phyloP scores from a whole-genome alignment of 345 rosid species.

The Trapa bicornis region DNA sequence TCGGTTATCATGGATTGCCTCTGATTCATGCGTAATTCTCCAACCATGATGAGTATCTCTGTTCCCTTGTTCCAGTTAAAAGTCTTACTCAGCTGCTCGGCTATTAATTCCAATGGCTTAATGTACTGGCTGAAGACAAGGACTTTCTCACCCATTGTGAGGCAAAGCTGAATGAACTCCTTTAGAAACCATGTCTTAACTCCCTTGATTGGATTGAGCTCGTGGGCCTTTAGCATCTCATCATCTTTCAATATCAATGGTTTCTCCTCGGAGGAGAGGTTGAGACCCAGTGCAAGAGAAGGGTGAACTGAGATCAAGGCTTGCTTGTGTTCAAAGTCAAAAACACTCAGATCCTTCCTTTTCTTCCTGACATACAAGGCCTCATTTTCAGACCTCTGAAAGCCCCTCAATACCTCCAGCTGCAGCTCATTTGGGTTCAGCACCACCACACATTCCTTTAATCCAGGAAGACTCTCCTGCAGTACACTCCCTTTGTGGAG shows the following conservation, averaged over 20 bases:
- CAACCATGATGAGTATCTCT: conserved; percentile 43
- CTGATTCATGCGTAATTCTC: conserved; percentile 18
- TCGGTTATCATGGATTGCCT: conserved; percentile 38
- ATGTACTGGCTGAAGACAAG: conserved; percentile 57
- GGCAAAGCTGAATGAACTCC: conserved; percentile 37
- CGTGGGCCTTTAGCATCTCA: conserved; percentile 15
- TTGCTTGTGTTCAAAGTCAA: conserved; percentile 19
- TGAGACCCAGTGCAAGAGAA: conserved; percentile 18
- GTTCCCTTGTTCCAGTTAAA: conserved; percentile 38
- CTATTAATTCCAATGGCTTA: conserved; percentile 33
- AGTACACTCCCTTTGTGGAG: conserved; percentile 51
- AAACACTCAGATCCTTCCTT: neutral
- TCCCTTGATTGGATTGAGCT: conserved; percentile 32
- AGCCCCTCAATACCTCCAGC: conserved; percentile 23
- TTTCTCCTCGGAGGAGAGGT: neutral
- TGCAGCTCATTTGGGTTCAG: conserved; percentile 36
- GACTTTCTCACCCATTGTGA: conserved; percentile 40
- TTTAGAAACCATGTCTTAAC: conserved; percentile 46
- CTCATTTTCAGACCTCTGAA: conserved; percentile 3
- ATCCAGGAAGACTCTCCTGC: conserved; percentile 49
- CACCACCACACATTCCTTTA: conserved; percentile 42
- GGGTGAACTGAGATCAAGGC: conserved; percentile 59
- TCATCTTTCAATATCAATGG: neutral
- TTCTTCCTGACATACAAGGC: neutral
- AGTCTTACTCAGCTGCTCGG: conserved; percentile 22